Base-by-base conservation (phyloP, 768 basidiomycete genomes). In the Favolaschia claudopus region DNA sequence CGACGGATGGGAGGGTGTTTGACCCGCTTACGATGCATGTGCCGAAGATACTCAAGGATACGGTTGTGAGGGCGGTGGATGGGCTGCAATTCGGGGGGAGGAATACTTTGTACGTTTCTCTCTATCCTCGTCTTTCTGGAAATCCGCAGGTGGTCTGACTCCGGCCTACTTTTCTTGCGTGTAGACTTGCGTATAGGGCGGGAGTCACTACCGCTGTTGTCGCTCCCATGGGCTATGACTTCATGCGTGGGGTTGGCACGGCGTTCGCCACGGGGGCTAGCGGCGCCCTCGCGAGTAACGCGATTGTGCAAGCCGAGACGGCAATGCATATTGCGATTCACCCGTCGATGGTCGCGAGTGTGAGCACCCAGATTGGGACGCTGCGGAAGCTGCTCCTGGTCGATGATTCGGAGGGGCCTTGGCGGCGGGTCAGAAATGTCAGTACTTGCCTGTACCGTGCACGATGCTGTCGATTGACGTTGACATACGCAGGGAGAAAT, bases 321-420 rank as follows among this genome's bases (percentile, higher is more conserved):
- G 89, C 87, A 4, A 69, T 95, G 8, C 92, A 93, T 68, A 73
- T 95, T 60, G 70, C 81, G 5, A 69, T 96, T 39, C 72, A 77
- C 5, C 83, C 85, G 66, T 74, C 74, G 28, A 54, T 77, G 77
- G 8, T 57, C 34, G 66, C 76, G 72, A 89, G 91, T 58, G 80
- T 93, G 20, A 93, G 93, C 72, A 90, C 88, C 17, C 87, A 94
- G 63, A 88, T 96, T 58, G 88, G 88, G 13, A 79, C 85, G 3
- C 74, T 97, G 46, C 82, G 93, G 1, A 77, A 81, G 8, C 75
- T 95, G 36, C 77, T 96, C 8, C 74, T 88, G 9, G 76, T 72
- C 20, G 72, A 78, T 13, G 57, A 64, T 2, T n/a, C n/a, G n/a
- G n/a, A n/a, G n/a, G 70, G 72, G 10, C 48, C 47, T 20, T 56